Evolutionary conservation across 164 flowering plant species (phyloP).

Genomic region (Annona squamosa): DNA sequence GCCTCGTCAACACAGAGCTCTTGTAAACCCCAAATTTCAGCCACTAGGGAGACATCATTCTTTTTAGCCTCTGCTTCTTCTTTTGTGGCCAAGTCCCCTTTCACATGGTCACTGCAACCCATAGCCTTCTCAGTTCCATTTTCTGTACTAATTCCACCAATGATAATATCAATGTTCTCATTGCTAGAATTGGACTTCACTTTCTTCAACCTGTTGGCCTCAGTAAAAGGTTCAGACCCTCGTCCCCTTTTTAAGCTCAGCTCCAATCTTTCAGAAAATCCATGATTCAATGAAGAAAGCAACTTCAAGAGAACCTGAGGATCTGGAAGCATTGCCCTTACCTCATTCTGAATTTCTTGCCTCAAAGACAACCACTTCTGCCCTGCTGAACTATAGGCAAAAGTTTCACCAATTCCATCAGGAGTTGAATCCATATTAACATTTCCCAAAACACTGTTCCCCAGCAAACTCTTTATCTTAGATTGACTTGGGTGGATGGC

Average conservation of each 20-base stretch:
- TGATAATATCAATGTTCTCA: conserved; percentile 57
- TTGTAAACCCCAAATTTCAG: conserved; percentile 53
- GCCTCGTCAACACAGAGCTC: conserved; percentile 34
- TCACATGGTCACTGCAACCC: conserved; percentile 19
- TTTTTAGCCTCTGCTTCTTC: conserved; percentile 27
- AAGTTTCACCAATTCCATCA: conserved; percentile 3
- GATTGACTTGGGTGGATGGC: neutral
- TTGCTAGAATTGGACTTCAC: conserved; percentile 23
- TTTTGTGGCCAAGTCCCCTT: conserved; percentile 6
- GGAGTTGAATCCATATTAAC: neutral
- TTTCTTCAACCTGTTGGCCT: conserved; percentile 32
- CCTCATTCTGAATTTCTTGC: conserved; percentile 59
- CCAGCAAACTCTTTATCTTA: conserved; percentile 1
- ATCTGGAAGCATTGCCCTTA: conserved; percentile 64
- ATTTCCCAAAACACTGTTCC: conserved; percentile 1
- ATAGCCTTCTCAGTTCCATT: conserved; percentile 15
- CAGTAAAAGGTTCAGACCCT: conserved; percentile 20
- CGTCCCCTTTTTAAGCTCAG: conserved; percentile 38
- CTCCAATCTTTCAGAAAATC: conserved; percentile 20
- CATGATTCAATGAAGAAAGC: conserved; percentile 39
- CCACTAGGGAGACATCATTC: conserved; percentile 24
- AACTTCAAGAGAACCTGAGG: conserved; percentile 68
- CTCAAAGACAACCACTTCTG: conserved; percentile 41
- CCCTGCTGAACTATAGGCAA: conserved; percentile 11
- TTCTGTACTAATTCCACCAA: conserved; percentile 43